phyloP scores from a whole-genome alignment of 2,329 filamentous ascomycete species.

The Venturiaceae sp. region DNA sequence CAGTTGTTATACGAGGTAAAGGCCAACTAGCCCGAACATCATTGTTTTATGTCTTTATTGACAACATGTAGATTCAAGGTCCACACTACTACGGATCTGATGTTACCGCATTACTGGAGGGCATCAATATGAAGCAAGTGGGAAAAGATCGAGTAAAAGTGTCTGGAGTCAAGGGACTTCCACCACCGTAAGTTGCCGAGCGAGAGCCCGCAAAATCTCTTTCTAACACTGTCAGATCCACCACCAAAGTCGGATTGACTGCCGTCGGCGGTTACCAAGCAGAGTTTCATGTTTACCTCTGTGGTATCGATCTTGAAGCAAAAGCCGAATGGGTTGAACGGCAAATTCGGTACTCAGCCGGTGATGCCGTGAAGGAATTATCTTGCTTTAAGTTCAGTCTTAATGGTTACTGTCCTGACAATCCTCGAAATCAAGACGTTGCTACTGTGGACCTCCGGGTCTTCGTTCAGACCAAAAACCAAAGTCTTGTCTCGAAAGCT shows the following conservation, averaged over 20 bases:
- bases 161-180: conserved; percentile 1
- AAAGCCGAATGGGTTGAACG: conserved; percentile 17
- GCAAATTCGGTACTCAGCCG: conserved; percentile 14
- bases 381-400: conserved; percentile 8
- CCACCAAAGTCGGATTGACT: conserved; percentile 15
- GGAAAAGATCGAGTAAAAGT: background rate
- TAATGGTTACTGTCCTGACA: conserved; percentile 8
- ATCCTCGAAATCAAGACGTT: conserved; percentile 11
- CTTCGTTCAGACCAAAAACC: conserved; percentile 4
- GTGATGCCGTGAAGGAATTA: conserved; percentile 5
- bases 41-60: too few species aligned
- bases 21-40: too few species aligned
- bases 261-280: conserved; percentile 13
- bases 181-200: too few species aligned
- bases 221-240: too few species aligned
- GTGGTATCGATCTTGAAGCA: conserved; percentile 18
- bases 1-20: conserved; percentile 30
- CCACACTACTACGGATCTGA: conserved; percentile 24
- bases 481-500: background rate
- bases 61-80: conserved; percentile 30
- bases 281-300: conserved; percentile 12
- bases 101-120: conserved; percentile 20
- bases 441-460: conserved; percentile 17
- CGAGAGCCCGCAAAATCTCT: too few species aligned
- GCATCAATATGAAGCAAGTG: conserved; percentile 10